A percentile compares a stretch with the other conserved stretches of the same genome.
phyloP scores from a whole-genome alignment of 2,329 filamentous ascomycete genomes.

The Dactylellina leptospora region DNA sequence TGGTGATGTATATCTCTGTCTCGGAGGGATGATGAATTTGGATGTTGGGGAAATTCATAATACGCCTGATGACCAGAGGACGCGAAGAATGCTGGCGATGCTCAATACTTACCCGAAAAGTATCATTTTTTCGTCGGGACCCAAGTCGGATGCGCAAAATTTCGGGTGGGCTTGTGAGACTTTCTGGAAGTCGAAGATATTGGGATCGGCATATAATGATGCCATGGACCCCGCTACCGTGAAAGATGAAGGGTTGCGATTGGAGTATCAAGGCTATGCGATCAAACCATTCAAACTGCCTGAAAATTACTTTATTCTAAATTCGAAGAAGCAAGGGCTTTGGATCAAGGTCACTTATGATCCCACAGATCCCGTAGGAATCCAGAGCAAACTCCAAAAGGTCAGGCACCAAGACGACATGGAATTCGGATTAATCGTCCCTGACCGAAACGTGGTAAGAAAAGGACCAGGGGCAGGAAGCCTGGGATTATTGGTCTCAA shows the following conservation, averaged over 20 bases:
- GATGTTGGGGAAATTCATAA: constrained; percentile 32
- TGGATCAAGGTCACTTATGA: constrained; percentile 41
- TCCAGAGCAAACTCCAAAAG: constrained; percentile 7
- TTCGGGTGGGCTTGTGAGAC: constrained; percentile 40
- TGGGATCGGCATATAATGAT: constrained; percentile 21
- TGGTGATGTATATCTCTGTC: constrained; percentile 34
- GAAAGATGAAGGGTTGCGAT: constrained; percentile 24
- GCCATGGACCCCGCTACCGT: constrained; percentile 25
- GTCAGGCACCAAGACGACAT: constrained; percentile 25
- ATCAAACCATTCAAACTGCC: constrained; percentile 30
- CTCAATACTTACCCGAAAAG: constrained; percentile 28
- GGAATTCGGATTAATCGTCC: constrained; percentile 28
- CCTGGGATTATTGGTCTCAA: constrained; percentile 22
- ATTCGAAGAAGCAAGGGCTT: constrained; percentile 12
- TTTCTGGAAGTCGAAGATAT: constrained; percentile 38
- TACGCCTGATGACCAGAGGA: constrained; percentile 29
- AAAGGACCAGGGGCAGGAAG: constrained; percentile 24
- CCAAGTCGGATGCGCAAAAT: constrained; percentile 15
- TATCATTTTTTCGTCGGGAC: constrained; percentile 38
- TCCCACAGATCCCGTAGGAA: constrained; percentile 12
- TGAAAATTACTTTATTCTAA: constrained; percentile 18
- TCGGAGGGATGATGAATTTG: constrained; percentile 29
- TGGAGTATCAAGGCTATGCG: constrained; percentile 33
- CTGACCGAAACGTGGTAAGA: constrained; percentile 20
- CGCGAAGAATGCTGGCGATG: constrained; percentile 28